These are phyloP conservation scores for Xanthoconium stramineum DNA, from an alignment of 768 basidiomycete species.

Conservation along the genomic window DNA sequence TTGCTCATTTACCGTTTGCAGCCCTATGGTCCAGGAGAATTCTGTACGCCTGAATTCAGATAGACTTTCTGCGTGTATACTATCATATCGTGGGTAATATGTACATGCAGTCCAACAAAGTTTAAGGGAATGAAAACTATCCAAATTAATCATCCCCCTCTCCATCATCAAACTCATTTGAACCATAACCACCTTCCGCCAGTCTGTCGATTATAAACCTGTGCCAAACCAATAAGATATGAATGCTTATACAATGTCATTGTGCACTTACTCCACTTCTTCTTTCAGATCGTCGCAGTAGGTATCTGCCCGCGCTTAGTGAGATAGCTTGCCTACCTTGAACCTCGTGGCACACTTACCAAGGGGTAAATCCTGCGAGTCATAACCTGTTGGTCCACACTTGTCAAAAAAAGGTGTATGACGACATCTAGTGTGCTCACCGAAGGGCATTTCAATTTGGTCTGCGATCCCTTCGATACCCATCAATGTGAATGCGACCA, in stretches of 20 bases:
- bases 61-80: conserved; percentile 36
- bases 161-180: conserved; percentile 72
- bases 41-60: conserved; percentile 81
- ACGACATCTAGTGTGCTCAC: conserved; percentile 36
- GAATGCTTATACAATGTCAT: not conserved
- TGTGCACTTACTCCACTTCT: conserved; percentile 66
- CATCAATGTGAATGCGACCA: conserved; percentile 88
- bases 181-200: conserved; percentile 73
- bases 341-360: conserved; percentile 41
- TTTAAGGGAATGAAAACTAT: not conserved
- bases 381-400: conserved; percentile 41
- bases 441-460: conserved; percentile 94
- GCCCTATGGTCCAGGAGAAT: conserved; percentile 94
- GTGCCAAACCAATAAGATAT: conserved; percentile 9
- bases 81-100: not conserved
- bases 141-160: conserved; percentile 71
- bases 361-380: conserved; percentile 69
- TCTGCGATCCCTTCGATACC: conserved; percentile 96
- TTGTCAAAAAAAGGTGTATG: not conserved
- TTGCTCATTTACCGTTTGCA: conserved; percentile 31
- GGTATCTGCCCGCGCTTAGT: conserved; percentile 46
- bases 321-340: not conserved
- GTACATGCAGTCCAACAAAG: not conserved
- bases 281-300: conserved; percentile 86
- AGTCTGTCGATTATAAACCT: conserved; percentile 71